Evolutionary conservation across 2,329 filamentous ascomycete species (phyloP), one percentile per base, ranked within the genome.

Genomic region (Colletotrichum incanum): DNA sequence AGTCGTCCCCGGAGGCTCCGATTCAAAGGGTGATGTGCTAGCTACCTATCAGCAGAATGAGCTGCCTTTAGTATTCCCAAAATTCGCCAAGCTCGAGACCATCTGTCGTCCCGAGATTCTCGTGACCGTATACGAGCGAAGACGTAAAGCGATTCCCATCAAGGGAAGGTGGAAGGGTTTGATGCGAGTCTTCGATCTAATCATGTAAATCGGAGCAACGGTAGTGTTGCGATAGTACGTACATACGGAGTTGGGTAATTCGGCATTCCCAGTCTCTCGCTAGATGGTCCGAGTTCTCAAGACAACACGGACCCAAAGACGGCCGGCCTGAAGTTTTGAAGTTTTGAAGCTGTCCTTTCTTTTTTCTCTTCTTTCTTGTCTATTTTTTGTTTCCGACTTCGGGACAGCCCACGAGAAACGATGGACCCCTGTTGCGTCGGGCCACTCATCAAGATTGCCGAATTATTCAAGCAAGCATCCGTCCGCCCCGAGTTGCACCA

Each of bases 391-490:
- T 45, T 28, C 16, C 52, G 20, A 47, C 37, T 28, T 58, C 52
- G 52, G 45, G 26, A 50, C 20, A 23, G 8, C n/a, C 41, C 41
- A 26, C 47, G 43, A 45, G n/a, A 12, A 50, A 37, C 60, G 16
- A 50, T 50, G 26, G 52, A 43, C 54, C 61, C 43, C n/a, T 54
- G 67, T 41, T 58, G 55, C 55, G 61, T 62, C 64, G 56, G 55
- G 56, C 56, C 64, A 34, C 49, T 26, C 16, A 50, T 50, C 39
- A 45, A n/a, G n/a, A 20, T 9, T 28, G 37, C 67, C 39, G 55
- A 14, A 60, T 39, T 45, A 28, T 52, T 28, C 16, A 65, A 49
- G 65, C 49, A 68, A 59, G 28, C 16, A 47, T n/a, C 43, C 6
- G 18, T n/a, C 43, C 43, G 20, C 20, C 43, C 6, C 26, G 23